phyloP scores from a whole-genome alignment of 805 yeast genomes.

The Hanseniaspora opuntiae region DNA sequence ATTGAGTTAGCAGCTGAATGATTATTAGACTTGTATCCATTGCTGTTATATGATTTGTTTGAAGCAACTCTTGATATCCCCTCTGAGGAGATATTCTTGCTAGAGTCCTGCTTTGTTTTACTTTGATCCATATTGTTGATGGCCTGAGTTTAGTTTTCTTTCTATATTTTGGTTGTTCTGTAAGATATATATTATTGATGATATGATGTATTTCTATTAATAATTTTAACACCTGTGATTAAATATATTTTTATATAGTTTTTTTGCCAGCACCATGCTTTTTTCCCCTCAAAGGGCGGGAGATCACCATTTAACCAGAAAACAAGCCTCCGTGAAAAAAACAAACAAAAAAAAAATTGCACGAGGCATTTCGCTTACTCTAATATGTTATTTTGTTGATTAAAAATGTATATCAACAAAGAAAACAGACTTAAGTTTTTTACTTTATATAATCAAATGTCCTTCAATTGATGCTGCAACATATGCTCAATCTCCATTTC shows the following conservation, averaged over 20 bases:
- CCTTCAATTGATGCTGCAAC: conserved; percentile 8
- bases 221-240: neutral
- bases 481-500: conserved; percentile 54
- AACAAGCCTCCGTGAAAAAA: neutral
- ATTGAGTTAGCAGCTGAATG: neutral
- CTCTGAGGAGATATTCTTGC: neutral
- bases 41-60: neutral
- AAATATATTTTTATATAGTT: neutral
- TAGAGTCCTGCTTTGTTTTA: neutral
- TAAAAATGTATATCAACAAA: neutral
- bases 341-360: neutral
- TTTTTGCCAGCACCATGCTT: neutral
- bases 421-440: neutral
- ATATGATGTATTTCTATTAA: neutral
- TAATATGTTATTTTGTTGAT: neutral
- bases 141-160: neutral
- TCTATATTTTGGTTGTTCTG: neutral
- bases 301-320: too few relatives aligned
- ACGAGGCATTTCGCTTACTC: neutral
- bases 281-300: neutral
- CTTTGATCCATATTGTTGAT: neutral
- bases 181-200: neutral
- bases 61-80: conserved; percentile 2
- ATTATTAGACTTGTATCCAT: neutral
- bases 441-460: neutral